phyloP scores from a whole-genome alignment of 139 green algal genomes.

The Chlamydomonas sp. region DNA sequence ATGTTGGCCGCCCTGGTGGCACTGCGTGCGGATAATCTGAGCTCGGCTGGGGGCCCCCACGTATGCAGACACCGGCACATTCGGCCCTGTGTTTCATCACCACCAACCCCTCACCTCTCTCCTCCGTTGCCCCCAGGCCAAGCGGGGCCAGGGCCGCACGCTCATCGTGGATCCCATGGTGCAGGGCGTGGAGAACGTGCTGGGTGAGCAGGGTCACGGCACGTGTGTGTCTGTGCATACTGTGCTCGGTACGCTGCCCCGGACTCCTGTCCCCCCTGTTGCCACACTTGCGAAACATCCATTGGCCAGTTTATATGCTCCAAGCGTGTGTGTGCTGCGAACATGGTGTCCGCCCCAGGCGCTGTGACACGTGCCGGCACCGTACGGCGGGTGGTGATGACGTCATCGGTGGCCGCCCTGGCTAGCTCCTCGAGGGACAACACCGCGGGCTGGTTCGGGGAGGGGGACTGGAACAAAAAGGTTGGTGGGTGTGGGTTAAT shows the following conservation, averaged over 20 bases:
- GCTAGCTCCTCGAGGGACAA: background rate
- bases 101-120: too few relatives aligned
- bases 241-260: too few relatives aligned
- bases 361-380: slow-evolving; percentile 24
- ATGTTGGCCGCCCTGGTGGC: too few relatives aligned
- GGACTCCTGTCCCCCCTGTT: too few relatives aligned
- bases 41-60: too few relatives aligned
- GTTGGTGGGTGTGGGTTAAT: background rate
- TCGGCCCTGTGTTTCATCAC: too few relatives aligned
- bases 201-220: background rate
- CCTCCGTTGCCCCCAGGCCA: background rate
- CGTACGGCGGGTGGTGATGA: slow-evolving; percentile 51
- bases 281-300: too few relatives aligned
- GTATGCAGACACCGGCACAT: too few relatives aligned
- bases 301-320: background rate
- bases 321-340: background rate
- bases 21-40: too few relatives aligned
- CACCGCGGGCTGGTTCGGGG: background rate
- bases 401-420: slow-evolving; percentile 40
- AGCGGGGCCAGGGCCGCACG: background rate
- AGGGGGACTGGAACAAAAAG: background rate
- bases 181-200: slow-evolving; percentile 42
- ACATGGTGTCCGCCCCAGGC: background rate
- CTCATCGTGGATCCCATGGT: slow-evolving; percentile 43
- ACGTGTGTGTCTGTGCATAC: too few relatives aligned